Percentiles rank a stretch among this genome's conserved stretches.
Conservation (phyloP, 176 grass and related monocot genomes). For the Carex kokanica region DNA sequence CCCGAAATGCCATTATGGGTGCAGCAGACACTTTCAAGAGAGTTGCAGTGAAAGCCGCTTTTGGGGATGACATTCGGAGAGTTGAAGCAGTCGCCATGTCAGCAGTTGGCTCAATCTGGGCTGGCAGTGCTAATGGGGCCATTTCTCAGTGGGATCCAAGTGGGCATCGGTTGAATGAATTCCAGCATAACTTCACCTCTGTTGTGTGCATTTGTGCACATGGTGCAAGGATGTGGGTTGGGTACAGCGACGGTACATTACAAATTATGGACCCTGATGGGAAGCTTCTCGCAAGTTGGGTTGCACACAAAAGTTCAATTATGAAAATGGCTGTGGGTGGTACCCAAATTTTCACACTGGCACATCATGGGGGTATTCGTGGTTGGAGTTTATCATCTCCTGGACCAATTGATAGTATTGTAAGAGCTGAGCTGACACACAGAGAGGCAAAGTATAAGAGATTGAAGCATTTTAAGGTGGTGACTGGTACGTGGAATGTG, state of each 20-base stretch:
- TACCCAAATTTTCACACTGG: constrained; percentile 75
- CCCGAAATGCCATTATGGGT: constrained; percentile 71
- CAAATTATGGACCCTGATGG: constrained; percentile 64
- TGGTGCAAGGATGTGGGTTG: constrained; percentile 71
- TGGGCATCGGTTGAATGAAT: constrained; percentile 64
- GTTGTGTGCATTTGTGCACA: constrained; percentile 52
- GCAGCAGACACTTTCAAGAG: constrained; percentile 76
- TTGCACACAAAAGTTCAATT: constrained; percentile 59
- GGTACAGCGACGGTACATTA: constrained; percentile 64
- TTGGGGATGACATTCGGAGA: constrained; percentile 70
- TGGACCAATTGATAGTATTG: constrained; percentile 52
- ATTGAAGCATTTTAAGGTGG: constrained; percentile 54
- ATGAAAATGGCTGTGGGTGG: constrained; percentile 58
- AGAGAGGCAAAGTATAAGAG: constrained; percentile 46
- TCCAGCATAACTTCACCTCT: constrained; percentile 56
- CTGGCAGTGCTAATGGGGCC: constrained; percentile 71
- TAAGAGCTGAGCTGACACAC: constrained; percentile 44
- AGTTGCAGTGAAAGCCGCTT: constrained; percentile 73
- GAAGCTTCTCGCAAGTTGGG: constrained; percentile 60
- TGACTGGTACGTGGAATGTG: constrained; percentile 84
- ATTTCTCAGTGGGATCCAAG: constrained; percentile 59
- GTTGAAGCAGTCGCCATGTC: constrained; percentile 68
- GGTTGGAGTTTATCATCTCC: constrained; percentile 76
- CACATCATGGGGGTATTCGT: constrained; percentile 63
- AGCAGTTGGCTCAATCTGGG: constrained; percentile 68